phyloP scores from a whole-genome alignment of 2,329 filamentous ascomycete genomes.

The Cladosporium sp. region DNA sequence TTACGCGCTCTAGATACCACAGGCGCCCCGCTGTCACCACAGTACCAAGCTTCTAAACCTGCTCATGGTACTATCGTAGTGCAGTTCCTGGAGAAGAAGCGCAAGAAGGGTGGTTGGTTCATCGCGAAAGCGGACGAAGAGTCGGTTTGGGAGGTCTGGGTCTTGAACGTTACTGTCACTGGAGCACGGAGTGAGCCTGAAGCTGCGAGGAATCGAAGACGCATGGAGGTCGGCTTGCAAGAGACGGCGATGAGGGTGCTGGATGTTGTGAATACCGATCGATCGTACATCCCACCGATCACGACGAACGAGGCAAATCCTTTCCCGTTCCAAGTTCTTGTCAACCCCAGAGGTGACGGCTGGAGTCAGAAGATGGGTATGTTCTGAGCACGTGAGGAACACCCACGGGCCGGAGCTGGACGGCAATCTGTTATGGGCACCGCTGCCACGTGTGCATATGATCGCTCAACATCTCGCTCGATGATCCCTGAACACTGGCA shows the following conservation, averaged over 20 bases:
- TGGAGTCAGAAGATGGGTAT: slow-evolving; percentile 24
- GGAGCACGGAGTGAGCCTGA: slow-evolving; percentile 65
- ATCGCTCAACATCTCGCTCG: not conserved
- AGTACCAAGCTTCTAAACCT: slow-evolving; percentile 15
- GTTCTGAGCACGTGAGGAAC: slow-evolving; percentile 1
- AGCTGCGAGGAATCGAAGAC: slow-evolving; percentile 71
- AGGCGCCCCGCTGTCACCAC: slow-evolving; percentile 84
- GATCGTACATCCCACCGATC: slow-evolving; percentile 95
- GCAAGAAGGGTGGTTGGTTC: slow-evolving; percentile 19
- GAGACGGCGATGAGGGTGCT: slow-evolving; percentile 14
- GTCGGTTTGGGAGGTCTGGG: slow-evolving; percentile 18
- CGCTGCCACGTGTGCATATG: not conserved
- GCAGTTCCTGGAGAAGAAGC: slow-evolving; percentile 17
- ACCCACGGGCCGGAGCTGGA: not conserved
- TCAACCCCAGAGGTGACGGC: slow-evolving; percentile 68
- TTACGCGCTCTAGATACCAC: slow-evolving; percentile 55
- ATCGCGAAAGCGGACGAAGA: slow-evolving; percentile 18
- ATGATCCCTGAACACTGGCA: not conserved
- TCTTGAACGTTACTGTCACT: slow-evolving; percentile 13
- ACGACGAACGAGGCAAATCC: slow-evolving; percentile 89
- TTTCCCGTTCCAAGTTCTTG: slow-evolving; percentile 89
- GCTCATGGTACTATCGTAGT: slow-evolving; percentile 40
- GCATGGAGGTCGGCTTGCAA: slow-evolving; percentile 12
- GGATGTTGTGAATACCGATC: slow-evolving; percentile 40
- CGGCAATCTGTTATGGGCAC: not conserved